Conservation (phyloP, 2,329 filamentous ascomycete species). For the Phialemonium atrogriseum region DNA sequence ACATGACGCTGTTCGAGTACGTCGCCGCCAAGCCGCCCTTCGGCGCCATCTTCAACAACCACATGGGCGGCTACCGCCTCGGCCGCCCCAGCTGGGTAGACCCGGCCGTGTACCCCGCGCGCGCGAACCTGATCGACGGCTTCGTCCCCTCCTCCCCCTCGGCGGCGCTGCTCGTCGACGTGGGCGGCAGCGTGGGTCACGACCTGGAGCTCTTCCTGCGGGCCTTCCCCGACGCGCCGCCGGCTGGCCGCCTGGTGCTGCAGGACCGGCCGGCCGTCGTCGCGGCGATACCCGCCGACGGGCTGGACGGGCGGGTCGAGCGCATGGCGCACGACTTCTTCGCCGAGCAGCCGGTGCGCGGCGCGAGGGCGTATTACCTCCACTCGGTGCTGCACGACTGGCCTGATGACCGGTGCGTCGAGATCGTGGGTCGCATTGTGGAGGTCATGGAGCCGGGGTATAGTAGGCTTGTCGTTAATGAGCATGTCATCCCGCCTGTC, state of each 20-base stretch:
- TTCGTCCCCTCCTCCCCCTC: not conserved
- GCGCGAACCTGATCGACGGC: constrained; percentile 8
- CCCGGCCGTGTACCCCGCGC: constrained; percentile 23
- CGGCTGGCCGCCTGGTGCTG: constrained; percentile 22
- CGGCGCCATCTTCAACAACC: constrained; percentile 22
- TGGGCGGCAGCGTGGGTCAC: constrained; percentile 28
- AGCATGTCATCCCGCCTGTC: constrained; percentile 25
- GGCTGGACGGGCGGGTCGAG: constrained; percentile 5
- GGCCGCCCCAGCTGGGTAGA: constrained; percentile 21
- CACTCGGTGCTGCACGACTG: constrained; percentile 34
- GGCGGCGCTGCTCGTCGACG: constrained; percentile 23
- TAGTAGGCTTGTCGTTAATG: constrained; percentile 28
- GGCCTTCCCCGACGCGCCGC: constrained; percentile 22
- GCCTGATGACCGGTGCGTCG: constrained; percentile 23
- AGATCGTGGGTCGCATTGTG: constrained; percentile 22
- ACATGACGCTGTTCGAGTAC: constrained; percentile 24
- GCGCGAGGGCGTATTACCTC: constrained; percentile 25
- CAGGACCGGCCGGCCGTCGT: constrained; percentile 30
- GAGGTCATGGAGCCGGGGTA: constrained; percentile 28
- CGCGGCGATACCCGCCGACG: constrained; percentile 14
- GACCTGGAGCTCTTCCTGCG: constrained; percentile 22
- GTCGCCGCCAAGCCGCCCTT: constrained; percentile 18
- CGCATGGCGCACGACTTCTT: constrained; percentile 16
- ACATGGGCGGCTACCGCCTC: no score
- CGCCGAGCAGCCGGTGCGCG: constrained; percentile 14